phyloP scores from a whole-genome alignment of 2,329 filamentous ascomycete species.

The Penicillium sp. region DNA sequence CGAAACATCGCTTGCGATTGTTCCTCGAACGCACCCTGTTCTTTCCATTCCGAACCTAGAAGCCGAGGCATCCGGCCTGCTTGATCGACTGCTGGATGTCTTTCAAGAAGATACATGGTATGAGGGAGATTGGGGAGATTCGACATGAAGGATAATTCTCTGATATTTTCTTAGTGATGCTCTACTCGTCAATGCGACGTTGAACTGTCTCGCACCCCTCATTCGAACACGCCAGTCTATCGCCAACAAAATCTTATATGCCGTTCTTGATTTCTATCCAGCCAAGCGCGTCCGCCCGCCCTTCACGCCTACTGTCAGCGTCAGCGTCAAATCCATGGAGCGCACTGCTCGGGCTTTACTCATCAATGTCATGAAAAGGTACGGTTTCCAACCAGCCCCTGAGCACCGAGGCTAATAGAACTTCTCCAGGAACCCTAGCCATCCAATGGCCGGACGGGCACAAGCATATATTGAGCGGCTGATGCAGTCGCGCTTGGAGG shows the following conservation, averaged over 20 bases:
- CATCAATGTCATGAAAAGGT: slow-evolving; percentile 75
- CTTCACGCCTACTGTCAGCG: slow-evolving; percentile 70
- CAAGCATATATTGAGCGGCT: slow-evolving; percentile 81
- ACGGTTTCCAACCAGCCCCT: slow-evolving; percentile 23
- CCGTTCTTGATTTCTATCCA: slow-evolving; percentile 86
- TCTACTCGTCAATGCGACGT: slow-evolving; percentile 78
- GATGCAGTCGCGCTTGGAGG: slow-evolving; percentile 68
- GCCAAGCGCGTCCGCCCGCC: slow-evolving; percentile 70
- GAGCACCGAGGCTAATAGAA: slow-evolving; percentile 18
- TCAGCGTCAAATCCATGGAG: slow-evolving; percentile 89
- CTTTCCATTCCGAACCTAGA: slow-evolving; percentile 76
- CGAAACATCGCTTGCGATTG: slow-evolving; percentile 80
- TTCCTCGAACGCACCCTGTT: slow-evolving; percentile 74
- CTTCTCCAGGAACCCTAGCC: slow-evolving; percentile 64
- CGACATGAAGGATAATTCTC: slow-evolving; percentile 1
- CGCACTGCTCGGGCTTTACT: slow-evolving; percentile 82
- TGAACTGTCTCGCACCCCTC: slow-evolving; percentile 80
- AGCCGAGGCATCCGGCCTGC: slow-evolving; percentile 82
- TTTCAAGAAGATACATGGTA: slow-evolving; percentile 84
- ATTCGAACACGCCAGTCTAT: slow-evolving; percentile 75
- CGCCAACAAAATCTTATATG: slow-evolving; percentile 76
- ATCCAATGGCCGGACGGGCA: slow-evolving; percentile 68
- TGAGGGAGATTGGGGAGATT: too few species aligned
- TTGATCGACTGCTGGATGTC: slow-evolving; percentile 79
- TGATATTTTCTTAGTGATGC: slow-evolving; percentile 59